Base-by-base conservation (phyloP, 345 rosid genomes). In the Eucalyptus globulus region DNA sequence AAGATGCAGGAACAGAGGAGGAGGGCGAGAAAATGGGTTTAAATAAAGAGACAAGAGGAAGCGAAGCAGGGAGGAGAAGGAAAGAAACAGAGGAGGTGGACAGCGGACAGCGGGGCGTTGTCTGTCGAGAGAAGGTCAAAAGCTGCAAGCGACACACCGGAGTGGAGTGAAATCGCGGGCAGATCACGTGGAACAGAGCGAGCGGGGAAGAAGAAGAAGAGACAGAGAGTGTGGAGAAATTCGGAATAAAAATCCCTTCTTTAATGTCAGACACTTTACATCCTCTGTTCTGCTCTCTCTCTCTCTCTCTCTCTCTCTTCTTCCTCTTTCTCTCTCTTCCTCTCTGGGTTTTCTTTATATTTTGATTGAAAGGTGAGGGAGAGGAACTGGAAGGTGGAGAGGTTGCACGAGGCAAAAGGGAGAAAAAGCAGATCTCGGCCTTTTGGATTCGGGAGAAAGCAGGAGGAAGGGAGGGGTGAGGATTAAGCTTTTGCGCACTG, bases 71-170 rank as follows among this genome's bases (percentile, higher is more conserved):
- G n/a, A 29, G 76, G n/a, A 27, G 31, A 31, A 5, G 19, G 43
- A 44, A 14, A 44, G 21, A 53, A 88, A 87, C 65, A 88, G 53
- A 56, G 54, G 87, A 45, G 88, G 51, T 11, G 87, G 87, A 34
- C 16, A n/a, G 58, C 14, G 87, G 87, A 34, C 16, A 31, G 81
- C 22, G 60, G 86, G 56, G 49, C 29, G 69, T 85, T 96, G 97
- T 95, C 97, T 91, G 94, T 95, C 87, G 80, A 67, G 91, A 90
- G 93, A 92, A 91, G 85, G 95, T 91, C 97, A 94, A 95, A 95
- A 95, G 95, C 96, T 94, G 97, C 93, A 92, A 88, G 86, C 60
- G 86, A 69, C 88, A 43, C 86, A 88, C 88, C 62, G 88, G 90
- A 44, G 54, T 85, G 87, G 88, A 85, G 91, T 91, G 31, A 34